Evolutionary conservation across 2,329 filamentous ascomycete species (phyloP).

Genomic region (Cylindrodendrum hubeiense): DNA sequence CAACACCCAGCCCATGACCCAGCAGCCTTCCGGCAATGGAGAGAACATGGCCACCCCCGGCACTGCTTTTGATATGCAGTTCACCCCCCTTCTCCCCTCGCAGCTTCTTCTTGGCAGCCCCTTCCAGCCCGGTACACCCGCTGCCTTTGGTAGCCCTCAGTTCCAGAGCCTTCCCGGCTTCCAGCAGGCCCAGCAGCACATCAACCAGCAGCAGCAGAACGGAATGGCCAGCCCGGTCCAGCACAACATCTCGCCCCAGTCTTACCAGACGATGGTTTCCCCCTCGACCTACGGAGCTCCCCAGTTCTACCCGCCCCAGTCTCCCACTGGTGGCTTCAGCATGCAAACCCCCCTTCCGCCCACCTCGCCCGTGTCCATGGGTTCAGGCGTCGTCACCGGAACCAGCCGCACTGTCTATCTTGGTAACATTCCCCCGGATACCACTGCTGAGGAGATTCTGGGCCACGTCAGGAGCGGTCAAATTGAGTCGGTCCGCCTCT

Average conservation of each 20-base stretch:
- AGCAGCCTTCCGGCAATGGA: constrained; percentile 60
- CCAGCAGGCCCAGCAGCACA: constrained; percentile 68
- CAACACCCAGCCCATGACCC: constrained; percentile 81
- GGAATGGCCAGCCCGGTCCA: constrained; percentile 81
- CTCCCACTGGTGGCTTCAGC: constrained; percentile 82
- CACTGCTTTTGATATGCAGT: constrained; percentile 97
- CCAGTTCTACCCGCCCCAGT: constrained; percentile 90
- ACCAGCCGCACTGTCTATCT: constrained; percentile 97
- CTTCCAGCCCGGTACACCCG: constrained; percentile 94
- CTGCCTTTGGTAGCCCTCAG: constrained; percentile 89
- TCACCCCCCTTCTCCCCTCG: constrained; percentile 94
- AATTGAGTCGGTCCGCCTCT: constrained; percentile 96
- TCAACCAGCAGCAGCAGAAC: constrained; percentile 67
- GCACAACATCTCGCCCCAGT: constrained; percentile 81
- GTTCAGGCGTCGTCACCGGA: constrained; percentile 84
- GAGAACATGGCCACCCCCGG: constrained; percentile 88
- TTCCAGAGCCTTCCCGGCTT: constrained; percentile 88
- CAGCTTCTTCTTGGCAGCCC: constrained; percentile 95
- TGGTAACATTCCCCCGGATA: constrained; percentile 98
- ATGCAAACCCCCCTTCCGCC: constrained; percentile 69
- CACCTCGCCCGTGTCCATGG: constrained; percentile 80
- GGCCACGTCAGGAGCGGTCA: constrained; percentile 97
- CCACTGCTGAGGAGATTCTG: constrained; percentile 94
- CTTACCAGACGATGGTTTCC: constrained; percentile 88
- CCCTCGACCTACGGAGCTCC: constrained; percentile 85